Conservation (phyloP, 495 filamentous ascomycete genomes). For the Xylaria flabelliformis region DNA sequence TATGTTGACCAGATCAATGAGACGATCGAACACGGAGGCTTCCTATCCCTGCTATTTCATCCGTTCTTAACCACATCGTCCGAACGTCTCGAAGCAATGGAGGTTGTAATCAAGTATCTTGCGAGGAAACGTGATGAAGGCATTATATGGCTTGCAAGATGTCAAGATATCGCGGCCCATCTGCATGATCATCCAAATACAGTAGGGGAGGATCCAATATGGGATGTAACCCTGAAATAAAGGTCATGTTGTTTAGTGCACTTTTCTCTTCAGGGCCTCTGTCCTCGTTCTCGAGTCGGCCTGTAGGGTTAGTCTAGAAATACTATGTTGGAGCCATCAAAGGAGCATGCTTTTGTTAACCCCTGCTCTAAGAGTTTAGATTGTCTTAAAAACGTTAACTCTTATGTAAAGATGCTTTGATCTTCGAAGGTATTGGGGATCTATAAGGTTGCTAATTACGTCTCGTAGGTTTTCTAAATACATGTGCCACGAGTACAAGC, state of each 20-base stretch:
- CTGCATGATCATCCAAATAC: slow-evolving; percentile 5
- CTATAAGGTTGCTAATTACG: too few relatives aligned
- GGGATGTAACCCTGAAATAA: background rate
- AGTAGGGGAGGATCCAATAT: background rate
- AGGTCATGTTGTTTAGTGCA: background rate
- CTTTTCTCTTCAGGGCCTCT: background rate
- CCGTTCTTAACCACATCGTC: slow-evolving; percentile 36
- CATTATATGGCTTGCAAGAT: slow-evolving; percentile 4
- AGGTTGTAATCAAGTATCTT: background rate
- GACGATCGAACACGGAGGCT: slow-evolving; percentile 27
- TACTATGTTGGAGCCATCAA: background rate
- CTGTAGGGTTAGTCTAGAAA: background rate
- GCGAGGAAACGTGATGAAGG: slow-evolving; percentile 10
- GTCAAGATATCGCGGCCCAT: slow-evolving; percentile 7
- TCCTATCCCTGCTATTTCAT: slow-evolving; percentile 44
- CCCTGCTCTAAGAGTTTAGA: too few relatives aligned
- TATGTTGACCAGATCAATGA: slow-evolving; percentile 38
- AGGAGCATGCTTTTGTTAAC: background rate
- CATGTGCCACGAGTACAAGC: too few relatives aligned
- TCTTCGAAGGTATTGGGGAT: too few relatives aligned
- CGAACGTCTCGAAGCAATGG: slow-evolving; percentile 2
- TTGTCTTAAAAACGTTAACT: too few relatives aligned
- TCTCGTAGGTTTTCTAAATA: too few relatives aligned
- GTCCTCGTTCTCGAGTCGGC: background rate
- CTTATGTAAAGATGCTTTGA: too few relatives aligned